A percentile compares a stretch with the other conserved stretches of the same genome.
phyloP scores from a whole-genome alignment of 495 filamentous ascomycete genomes.

The Bombardia bombarda region DNA sequence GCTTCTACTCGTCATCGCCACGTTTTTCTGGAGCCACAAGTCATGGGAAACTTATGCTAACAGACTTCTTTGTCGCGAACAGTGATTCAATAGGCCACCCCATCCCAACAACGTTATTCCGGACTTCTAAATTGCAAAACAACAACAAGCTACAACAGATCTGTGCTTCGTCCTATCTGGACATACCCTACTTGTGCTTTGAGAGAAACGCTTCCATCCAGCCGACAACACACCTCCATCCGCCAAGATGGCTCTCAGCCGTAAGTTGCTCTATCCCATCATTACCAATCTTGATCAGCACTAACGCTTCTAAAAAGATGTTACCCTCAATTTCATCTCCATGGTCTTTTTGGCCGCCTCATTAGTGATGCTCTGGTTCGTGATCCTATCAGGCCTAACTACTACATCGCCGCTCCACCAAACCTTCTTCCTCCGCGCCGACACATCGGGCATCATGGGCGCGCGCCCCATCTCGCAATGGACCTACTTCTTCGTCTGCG shows the following conservation, averaged over 20 bases:
- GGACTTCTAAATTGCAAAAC: too few species aligned
- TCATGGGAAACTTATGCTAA: too few species aligned
- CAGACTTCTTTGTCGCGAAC: too few species aligned
- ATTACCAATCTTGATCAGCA: background rate
- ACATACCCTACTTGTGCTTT: too few species aligned
- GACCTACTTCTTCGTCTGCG: slow-evolving; percentile 76
- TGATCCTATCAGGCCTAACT: slow-evolving; percentile 62
- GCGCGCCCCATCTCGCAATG: slow-evolving; percentile 62
- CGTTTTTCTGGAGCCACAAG: too few species aligned
- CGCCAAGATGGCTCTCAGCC: slow-evolving; percentile 13
- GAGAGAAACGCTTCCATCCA: too few species aligned
- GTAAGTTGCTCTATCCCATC: slow-evolving; percentile 4
- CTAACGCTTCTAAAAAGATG: slow-evolving; percentile 16
- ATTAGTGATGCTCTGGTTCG: slow-evolving; percentile 70
- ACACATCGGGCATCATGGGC: slow-evolving; percentile 60
- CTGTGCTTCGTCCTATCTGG: too few species aligned
- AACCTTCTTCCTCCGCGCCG: slow-evolving; percentile 76
- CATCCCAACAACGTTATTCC: too few species aligned
- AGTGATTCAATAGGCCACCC: too few species aligned
- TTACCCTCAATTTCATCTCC: slow-evolving; percentile 41
- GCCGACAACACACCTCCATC: too few species aligned
- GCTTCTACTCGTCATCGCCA: too few species aligned
- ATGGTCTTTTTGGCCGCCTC: slow-evolving; percentile 70
- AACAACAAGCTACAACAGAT: too few species aligned
- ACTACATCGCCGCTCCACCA: slow-evolving; percentile 54